phyloP scores from a whole-genome alignment of 495 filamentous ascomycete species.

The Penicillium simplicissimum region DNA sequence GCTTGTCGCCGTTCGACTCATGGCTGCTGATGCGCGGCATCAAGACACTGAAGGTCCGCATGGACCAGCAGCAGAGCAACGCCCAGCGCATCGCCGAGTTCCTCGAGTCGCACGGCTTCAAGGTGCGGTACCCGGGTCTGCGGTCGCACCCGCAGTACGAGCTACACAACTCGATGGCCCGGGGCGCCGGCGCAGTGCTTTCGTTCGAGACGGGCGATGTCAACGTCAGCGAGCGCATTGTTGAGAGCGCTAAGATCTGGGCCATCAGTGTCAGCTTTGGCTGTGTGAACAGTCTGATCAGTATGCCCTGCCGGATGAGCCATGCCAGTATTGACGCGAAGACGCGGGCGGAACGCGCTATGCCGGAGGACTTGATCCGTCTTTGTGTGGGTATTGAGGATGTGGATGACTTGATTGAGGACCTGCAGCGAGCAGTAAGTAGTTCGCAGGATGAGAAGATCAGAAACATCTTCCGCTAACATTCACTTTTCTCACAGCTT shows the following conservation, averaged over 20 bases:
- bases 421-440: conserved; percentile 86
- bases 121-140: conserved; percentile 90
- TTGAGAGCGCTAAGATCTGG: conserved; percentile 88
- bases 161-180: conserved; percentile 90
- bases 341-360: conserved; percentile 80
- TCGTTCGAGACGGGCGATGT: conserved; percentile 94
- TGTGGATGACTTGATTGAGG: conserved; percentile 87
- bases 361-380: conserved; percentile 95
- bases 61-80: conserved; percentile 96
- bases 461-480: conserved; percentile 14
- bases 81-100: conserved; percentile 89
- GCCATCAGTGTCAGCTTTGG: conserved; percentile 96
- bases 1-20: conserved; percentile 89
- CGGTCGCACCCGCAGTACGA: conserved; percentile 95
- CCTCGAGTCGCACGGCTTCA: conserved; percentile 88
- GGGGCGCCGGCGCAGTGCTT: conserved; percentile 90
- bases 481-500: conserved; percentile 54
- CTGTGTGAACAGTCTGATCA: conserved; percentile 97
- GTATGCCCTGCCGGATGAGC: conserved; percentile 99
- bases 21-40: conserved; percentile 93
- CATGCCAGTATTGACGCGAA: conserved; percentile 97
- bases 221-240: conserved; percentile 81
- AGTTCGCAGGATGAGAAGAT: conserved; percentile 1
- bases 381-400: conserved; percentile 98
- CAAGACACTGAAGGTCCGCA: conserved; percentile 94